Evolutionary conservation across 1,139 yeast species (phyloP), one percentile per base, ranked within the genome.

Genomic region (Saccharomyces hybrid): DNA sequence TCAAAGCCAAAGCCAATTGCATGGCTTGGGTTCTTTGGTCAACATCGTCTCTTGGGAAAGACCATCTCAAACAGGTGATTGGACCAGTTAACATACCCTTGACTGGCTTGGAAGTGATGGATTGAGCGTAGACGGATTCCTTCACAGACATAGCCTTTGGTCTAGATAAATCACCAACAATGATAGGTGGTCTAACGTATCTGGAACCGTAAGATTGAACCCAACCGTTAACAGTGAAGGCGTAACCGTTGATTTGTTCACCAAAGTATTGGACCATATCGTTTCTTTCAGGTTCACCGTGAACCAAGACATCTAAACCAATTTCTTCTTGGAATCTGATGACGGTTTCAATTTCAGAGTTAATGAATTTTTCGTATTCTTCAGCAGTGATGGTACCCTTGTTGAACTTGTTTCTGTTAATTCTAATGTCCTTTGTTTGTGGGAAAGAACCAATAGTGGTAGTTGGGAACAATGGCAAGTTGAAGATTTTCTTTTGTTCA

Each of bases 81-180:
- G 99, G 99, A 79, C 99, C 99, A 74, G 99, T 91, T 76, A 93
- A 87, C 99, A 93, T 93, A 88, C 99, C 99, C 85, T 93, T 93
- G 84, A 93, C 87, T 74, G 97, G 97, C 80, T 87, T 87, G 70
- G 83, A 78, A 72, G 98, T 90, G 73, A 93, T 78, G 61, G 97
- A 88, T 83, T 95, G 99, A 67, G 99, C 99, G 78, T 89, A 93
- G 73, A 93, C 96, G 59, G 98, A 91, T 82, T 95, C 99, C 83
- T 90, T 91, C 68, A 93, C 98, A 66, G 99, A 85, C 97, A 93
- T 93, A 67, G 98, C 88, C 74, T 82, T 83, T 75, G 99, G 98
- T 82, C 99, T 91, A 58, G 97, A 90, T 70, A 93, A 91, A 77
- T 93, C 99, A 81, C 99, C 99, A 69, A 91, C 97, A 76, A 93